Evolutionary conservation across 1,284 basidiomycete genomes (phyloP).

Genomic region (Cerioporus squamosus): DNA sequence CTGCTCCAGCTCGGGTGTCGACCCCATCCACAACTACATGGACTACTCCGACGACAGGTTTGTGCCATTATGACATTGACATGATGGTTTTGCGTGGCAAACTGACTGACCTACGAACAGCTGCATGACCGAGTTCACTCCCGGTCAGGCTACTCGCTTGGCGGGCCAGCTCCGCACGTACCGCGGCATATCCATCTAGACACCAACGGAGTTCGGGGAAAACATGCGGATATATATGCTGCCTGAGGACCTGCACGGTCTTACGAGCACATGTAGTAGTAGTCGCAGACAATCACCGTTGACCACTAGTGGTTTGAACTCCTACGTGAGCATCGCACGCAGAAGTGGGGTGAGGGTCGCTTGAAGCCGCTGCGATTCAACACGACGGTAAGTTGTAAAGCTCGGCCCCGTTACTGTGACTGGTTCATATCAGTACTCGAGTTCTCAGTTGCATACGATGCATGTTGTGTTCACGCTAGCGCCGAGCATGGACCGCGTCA

Average conservation of each 20-base stretch:
- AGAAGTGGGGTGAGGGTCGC: too few species aligned
- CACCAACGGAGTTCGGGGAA: background rate
- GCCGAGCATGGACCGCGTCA: too few species aligned
- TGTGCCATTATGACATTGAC: background rate
- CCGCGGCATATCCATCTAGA: constrained; percentile 42
- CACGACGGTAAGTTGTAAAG: too few species aligned
- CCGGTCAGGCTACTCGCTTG: constrained; percentile 47
- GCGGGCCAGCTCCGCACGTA: constrained; percentile 50
- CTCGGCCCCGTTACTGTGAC: too few species aligned
- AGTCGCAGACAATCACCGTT: too few species aligned
- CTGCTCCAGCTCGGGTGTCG: constrained; percentile 44
- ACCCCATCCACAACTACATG: constrained; percentile 45
- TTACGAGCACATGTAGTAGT: background rate
- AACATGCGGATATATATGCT: background rate
- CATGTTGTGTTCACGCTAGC: too few species aligned
- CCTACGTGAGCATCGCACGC: too few species aligned
- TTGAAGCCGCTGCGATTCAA: too few species aligned
- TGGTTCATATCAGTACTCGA: too few species aligned
- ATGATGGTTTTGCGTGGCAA: background rate
- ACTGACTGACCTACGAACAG: constrained; percentile 10
- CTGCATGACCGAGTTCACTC: constrained; percentile 53
- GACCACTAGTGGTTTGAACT: too few species aligned
- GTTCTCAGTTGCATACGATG: too few species aligned
- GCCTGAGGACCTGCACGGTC: background rate
- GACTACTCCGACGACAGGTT: constrained; percentile 29